These are phyloP conservation scores for Sclerotinia minor DNA, from an alignment of 2,329 filamentous ascomycete genomes.

Conservation along the genomic window DNA sequence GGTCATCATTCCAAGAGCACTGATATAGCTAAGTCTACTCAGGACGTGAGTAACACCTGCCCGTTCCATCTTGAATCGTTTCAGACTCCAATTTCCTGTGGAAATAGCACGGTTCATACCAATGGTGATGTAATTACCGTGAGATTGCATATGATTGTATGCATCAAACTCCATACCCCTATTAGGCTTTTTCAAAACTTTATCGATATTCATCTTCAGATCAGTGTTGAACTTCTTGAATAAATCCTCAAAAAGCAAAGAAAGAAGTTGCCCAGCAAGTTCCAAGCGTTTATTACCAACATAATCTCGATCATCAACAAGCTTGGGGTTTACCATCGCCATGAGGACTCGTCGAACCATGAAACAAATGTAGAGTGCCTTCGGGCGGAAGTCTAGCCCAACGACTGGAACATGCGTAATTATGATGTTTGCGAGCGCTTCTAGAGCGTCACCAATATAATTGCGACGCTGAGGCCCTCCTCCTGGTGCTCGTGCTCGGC, in stretches of 20 bases:
- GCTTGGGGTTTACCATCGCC: conserved; percentile 82
- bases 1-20: conserved; percentile 98
- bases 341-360: conserved; percentile 97
- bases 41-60: conserved; percentile 96
- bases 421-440: conserved; percentile 88
- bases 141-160: conserved; percentile 76
- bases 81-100: conserved; percentile 96
- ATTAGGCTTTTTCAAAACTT: conserved; percentile 91
- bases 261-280: conserved; percentile 89
- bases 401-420: conserved; percentile 93
- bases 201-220: conserved; percentile 92
- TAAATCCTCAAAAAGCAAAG: conserved; percentile 91
- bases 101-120: conserved; percentile 96
- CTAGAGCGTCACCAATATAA: conserved; percentile 86
- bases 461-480: conserved; percentile 63
- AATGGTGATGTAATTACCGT: conserved; percentile 82
- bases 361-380: conserved; percentile 92
- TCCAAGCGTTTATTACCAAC: conserved; percentile 97
- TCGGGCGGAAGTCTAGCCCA: conserved; percentile 92
- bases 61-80: conserved; percentile 98
- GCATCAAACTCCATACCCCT: conserved; percentile 87
- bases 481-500: conserved; percentile 55
- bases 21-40: conserved; percentile 93
- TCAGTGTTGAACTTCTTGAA: conserved; percentile 94
- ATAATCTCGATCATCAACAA: conserved; percentile 96